Percentiles rank a stretch among this genome's conserved stretches.
Conservation (phyloP, 306 rosid genomes). For the Casuarina glauca region DNA sequence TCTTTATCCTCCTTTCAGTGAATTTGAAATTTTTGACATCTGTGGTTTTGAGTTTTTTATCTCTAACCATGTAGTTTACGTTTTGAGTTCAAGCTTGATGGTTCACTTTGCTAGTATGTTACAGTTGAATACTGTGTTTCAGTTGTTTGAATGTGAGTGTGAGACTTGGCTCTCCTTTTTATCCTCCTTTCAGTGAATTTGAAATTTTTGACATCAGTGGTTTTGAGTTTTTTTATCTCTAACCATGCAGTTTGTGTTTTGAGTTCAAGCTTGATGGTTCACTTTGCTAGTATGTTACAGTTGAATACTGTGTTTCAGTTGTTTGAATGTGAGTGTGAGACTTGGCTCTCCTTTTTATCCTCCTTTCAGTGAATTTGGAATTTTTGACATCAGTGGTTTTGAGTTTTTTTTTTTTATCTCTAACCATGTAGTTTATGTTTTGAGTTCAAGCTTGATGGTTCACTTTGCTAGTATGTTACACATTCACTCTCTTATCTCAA, state of each 20-base stretch:
- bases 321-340: background rate
- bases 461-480: background rate
- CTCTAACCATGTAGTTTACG: background rate
- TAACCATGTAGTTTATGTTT: background rate
- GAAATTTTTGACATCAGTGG: background rate
- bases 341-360: background rate
- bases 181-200: background rate
- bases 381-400: background rate
- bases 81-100: background rate
- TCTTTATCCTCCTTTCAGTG: background rate
- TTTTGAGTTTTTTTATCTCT: background rate
- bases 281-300: slow-evolving; percentile 12
- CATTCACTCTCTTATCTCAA: slow-evolving; percentile 33
- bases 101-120: background rate
- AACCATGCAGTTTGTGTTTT: background rate
- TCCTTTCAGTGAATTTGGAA: background rate
- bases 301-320: background rate
- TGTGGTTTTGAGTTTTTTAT: background rate
- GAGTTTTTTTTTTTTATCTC: background rate
- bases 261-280: background rate
- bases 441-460: background rate
- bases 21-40: background rate
- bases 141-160: background rate
- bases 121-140: background rate
- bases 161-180: background rate